phyloP scores from a whole-genome alignment of 768 basidiomycete species.

The Termitomyces sp. region DNA sequence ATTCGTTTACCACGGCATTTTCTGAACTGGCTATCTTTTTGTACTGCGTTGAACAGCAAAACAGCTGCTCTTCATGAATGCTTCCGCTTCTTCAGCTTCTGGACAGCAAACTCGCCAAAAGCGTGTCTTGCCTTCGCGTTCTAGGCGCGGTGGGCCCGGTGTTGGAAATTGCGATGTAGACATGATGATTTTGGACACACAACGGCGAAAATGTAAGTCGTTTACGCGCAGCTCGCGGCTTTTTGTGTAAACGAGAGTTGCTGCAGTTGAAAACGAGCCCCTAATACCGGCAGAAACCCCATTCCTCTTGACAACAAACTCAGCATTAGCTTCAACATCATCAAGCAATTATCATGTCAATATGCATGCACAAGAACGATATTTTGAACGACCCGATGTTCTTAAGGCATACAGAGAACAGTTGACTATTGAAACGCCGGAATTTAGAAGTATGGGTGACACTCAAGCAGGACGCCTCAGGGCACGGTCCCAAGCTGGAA shows the following conservation, averaged over 20 bases:
- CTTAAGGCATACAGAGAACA: slow-evolving; percentile 66
- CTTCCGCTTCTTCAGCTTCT: slow-evolving; percentile 26
- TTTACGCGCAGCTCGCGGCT: slow-evolving; percentile 3
- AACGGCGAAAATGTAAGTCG: slow-evolving; percentile 67
- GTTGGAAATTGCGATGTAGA: slow-evolving; percentile 78
- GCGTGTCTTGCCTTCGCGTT: slow-evolving; percentile 77
- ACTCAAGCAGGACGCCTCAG: slow-evolving; percentile 60
- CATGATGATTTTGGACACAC: slow-evolving; percentile 76
- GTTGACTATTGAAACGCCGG: slow-evolving; percentile 71
- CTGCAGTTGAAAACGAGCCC: slow-evolving; percentile 63
- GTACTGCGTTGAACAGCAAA: slow-evolving; percentile 1
- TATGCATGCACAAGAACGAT: slow-evolving; percentile 56
- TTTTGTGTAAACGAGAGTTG: slow-evolving; percentile 6
- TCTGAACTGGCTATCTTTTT: not conserved
- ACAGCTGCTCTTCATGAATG: slow-evolving; percentile 26
- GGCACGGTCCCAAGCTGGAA: slow-evolving; percentile 37
- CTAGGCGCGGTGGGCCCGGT: slow-evolving; percentile 75
- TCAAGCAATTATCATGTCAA: slow-evolving; percentile 44
- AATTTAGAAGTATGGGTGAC: slow-evolving; percentile 45
- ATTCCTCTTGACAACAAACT: slow-evolving; percentile 74
- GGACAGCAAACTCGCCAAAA: slow-evolving; percentile 49
- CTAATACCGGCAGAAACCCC: slow-evolving; percentile 60
- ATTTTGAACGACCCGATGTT: slow-evolving; percentile 76
- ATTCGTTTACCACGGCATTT: not conserved
- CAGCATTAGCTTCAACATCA: slow-evolving; percentile 39